These are phyloP conservation scores for Neurospora intermedia DNA, from an alignment of 495 filamentous ascomycete genomes.

Conservation along the genomic window DNA sequence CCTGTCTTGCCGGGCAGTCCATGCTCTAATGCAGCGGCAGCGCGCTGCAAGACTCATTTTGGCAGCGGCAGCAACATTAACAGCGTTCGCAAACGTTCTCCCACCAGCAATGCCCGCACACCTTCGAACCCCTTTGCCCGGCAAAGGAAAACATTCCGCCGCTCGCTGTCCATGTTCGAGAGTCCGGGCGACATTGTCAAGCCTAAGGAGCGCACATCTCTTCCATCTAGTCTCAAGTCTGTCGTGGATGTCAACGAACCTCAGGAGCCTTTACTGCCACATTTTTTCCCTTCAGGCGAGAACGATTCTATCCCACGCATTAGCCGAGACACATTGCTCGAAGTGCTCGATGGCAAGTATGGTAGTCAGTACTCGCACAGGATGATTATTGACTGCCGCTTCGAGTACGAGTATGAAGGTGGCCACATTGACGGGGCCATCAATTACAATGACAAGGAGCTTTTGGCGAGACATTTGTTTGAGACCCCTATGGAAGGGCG, in stretches of 20 bases:
- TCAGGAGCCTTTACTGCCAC: slow-evolving; percentile 65
- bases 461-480: slow-evolving; percentile 70
- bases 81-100: slow-evolving; percentile 56
- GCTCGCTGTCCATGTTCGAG: slow-evolving; percentile 97
- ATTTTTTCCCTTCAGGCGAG: slow-evolving; percentile 72
- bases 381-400: slow-evolving; percentile 88
- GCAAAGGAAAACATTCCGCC: slow-evolving; percentile 76
- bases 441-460: slow-evolving; percentile 93
- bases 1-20: slow-evolving; percentile 29
- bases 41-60: slow-evolving; percentile 54
- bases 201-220: slow-evolving; percentile 43
- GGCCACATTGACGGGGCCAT: slow-evolving; percentile 88
- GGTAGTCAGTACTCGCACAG: slow-evolving; percentile 60
- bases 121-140: slow-evolving; percentile 60
- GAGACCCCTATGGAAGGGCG: slow-evolving; percentile 47
- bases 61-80: slow-evolving; percentile 31
- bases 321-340: slow-evolving; percentile 61
- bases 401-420: slow-evolving; percentile 97
- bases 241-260: slow-evolving; percentile 64
- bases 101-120: slow-evolving; percentile 58
- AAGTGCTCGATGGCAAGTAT: slow-evolving; percentile 81
- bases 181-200: slow-evolving; percentile 78
- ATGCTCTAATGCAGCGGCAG: slow-evolving; percentile 36
- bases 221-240: slow-evolving; percentile 46
- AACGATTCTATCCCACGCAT: slow-evolving; percentile 83